Evolutionary conservation across 2,329 filamentous ascomycete species (phyloP).

Genomic region (Pseudogymnoascus sp.): DNA sequence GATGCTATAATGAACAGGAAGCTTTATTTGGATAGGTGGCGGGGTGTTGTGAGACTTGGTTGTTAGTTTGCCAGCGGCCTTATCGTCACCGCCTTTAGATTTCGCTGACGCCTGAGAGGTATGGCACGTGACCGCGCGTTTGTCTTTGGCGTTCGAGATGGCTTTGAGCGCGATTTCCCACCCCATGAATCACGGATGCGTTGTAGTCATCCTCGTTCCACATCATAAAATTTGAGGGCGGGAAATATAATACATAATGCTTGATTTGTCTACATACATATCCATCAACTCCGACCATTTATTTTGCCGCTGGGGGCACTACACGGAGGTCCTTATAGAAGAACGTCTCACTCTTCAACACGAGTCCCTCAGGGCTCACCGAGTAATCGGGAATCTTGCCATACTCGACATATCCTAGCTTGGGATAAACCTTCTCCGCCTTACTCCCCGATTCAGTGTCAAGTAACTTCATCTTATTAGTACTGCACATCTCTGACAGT

Average conservation of each 20-base stretch:
- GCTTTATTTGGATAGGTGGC: neutral
- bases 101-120: neutral
- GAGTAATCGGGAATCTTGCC: slow-evolving; percentile 49
- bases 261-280: neutral
- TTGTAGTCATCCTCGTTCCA: neutral
- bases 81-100: slow-evolving; percentile 3
- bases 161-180: neutral
- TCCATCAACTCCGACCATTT: neutral
- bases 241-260: neutral
- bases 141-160: neutral
- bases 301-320: neutral
- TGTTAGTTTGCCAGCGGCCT: neutral
- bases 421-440: slow-evolving; percentile 46
- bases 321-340: slow-evolving; percentile 50
- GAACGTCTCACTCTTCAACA: slow-evolving; percentile 43
- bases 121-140: neutral
- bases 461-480: slow-evolving; percentile 34
- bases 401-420: slow-evolving; percentile 45
- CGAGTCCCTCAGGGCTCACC: slow-evolving; percentile 38
- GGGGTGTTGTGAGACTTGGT: slow-evolving; percentile 1
- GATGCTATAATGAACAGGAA: neutral
- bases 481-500: neutral
- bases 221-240: neutral
- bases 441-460: slow-evolving; percentile 44
- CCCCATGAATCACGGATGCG: neutral